A percentile compares a stretch with the other conserved stretches of the same genome.
phyloP scores from a whole-genome alignment of 208 protist species.

The Wallacemonas sp. region DNA sequence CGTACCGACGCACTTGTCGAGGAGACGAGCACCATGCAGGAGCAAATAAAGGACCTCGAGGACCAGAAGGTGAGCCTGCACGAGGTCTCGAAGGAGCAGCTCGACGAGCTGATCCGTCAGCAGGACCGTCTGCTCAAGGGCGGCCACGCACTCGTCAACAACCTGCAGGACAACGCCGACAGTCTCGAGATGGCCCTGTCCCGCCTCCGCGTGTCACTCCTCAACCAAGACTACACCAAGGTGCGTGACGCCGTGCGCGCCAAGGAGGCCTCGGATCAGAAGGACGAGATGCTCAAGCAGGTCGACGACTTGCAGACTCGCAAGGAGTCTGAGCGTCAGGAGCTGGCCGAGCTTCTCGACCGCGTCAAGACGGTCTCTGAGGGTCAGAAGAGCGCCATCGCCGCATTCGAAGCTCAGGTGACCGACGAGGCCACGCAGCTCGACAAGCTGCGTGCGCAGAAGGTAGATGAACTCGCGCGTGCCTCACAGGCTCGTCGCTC shows the following conservation, averaged over 20 bases:
- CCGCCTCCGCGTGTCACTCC: conserved; percentile 36
- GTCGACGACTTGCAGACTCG: background rate
- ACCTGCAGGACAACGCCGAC: conserved; percentile 41
- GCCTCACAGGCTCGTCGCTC: conserved; percentile 1
- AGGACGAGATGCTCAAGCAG: conserved; percentile 13
- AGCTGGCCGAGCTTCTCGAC: conserved; percentile 14
- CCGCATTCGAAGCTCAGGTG: background rate
- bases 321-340: conserved; percentile 7
- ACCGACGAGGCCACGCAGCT: conserved; percentile 23
- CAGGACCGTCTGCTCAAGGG: conserved; percentile 15
- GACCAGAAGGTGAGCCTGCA: conserved; percentile 23
- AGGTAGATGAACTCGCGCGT: conserved; percentile 15
- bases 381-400: conserved; percentile 7
- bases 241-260: conserved; percentile 28
- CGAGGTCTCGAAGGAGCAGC: conserved; percentile 19
- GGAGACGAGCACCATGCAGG: conserved; percentile 31
- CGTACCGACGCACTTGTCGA: conserved; percentile 33
- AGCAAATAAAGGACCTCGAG: conserved; percentile 32
- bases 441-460: conserved; percentile 18
- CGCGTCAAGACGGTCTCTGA: background rate
- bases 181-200: conserved; percentile 37
- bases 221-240: conserved; percentile 41
- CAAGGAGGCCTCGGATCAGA: conserved; percentile 5
- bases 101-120: conserved; percentile 27
- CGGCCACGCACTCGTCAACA: conserved; percentile 22